Evolutionary conservation across 2,329 filamentous ascomycete genomes (phyloP), one percentile per base, ranked within the genome.

Genomic region (Xylaria sp.): DNA sequence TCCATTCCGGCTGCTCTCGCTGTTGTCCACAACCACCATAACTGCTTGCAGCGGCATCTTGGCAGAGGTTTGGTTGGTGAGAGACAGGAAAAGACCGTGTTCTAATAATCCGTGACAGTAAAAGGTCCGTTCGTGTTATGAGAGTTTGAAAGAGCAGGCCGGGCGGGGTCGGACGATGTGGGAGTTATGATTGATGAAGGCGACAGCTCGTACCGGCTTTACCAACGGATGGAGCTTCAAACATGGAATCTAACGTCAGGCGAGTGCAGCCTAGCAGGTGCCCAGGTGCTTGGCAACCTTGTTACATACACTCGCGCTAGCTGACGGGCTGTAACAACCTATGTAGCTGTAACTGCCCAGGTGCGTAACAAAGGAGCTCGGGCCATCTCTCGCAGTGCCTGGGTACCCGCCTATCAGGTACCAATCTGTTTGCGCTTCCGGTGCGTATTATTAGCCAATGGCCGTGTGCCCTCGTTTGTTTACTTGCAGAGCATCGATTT

Each of bases 21-120:
- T 97, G 83, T 97, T 99, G 84, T 99, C 94, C 70, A 97, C 91
- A 83, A 97, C 88, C 75, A 99, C 91, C 92, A 99, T 97, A 61
- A 96, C 95, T 79, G 94, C 95, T 87, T 99, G 94, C 76, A 99
- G 88, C 77, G 88, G 90, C 94, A 99, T 99, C 71, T 82, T 92
- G 86, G 74, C 76, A 74, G 74, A 67, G 61, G 44, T 54, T 52
- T 19, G 45, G 39, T 26, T 19, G n/a, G n/a, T n/a, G n/a, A n/a
- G n/a, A n/a, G n/a, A n/a, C n/a, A n/a, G n/a, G n/a, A n/a, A n/a
- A n/a, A n/a, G n/a, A n/a, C n/a, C n/a, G n/a, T n/a, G n/a, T n/a
- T n/a, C n/a, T n/a, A n/a, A n/a, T n/a, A n/a, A n/a, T n/a, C n/a
- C n/a, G n/a, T n/a, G n/a, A n/a, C 44, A 54, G 18, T 42, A 21